Evolutionary conservation across 305 asterid genomes (phyloP).

Genomic region (Lippia alba): DNA sequence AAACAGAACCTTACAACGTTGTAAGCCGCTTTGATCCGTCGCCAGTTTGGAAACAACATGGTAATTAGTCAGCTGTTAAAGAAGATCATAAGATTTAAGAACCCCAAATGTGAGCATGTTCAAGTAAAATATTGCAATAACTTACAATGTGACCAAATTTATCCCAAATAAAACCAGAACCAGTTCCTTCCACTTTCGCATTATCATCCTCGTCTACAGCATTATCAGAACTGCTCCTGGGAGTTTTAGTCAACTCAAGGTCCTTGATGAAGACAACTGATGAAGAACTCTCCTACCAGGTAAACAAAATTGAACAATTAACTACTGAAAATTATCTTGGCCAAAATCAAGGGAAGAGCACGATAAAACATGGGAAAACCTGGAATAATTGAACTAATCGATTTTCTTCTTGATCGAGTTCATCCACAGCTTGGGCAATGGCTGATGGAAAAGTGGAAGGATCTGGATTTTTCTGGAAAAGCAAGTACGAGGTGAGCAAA

Average conservation of each 20-base stretch:
- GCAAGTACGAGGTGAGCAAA: conserved; percentile 46
- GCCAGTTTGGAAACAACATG: conserved; percentile 85
- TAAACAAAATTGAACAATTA: not conserved
- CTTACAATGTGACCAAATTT: conserved; percentile 90
- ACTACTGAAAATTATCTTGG: not conserved
- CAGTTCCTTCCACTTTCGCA: conserved; percentile 82
- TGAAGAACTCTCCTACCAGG: conserved; percentile 71
- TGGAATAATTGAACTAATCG: conserved; percentile 69
- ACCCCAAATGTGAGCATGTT: not conserved
- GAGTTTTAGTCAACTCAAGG: conserved; percentile 50
- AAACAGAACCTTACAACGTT: conserved; percentile 84
- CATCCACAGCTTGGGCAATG: conserved; percentile 57
- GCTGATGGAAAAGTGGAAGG: conserved; percentile 47
- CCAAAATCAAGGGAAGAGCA: conserved; percentile 4
- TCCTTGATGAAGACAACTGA: conserved; percentile 83
- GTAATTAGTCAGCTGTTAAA: conserved; percentile 77
- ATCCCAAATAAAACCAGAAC: conserved; percentile 97
- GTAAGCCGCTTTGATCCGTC: conserved; percentile 74
- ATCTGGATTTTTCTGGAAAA: conserved; percentile 35
- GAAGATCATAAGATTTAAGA: not conserved
- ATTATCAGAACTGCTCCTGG: conserved; percentile 43
- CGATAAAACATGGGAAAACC: conserved; percentile 41
- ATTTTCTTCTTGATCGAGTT: conserved; percentile 58
- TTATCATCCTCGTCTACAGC: conserved; percentile 48
- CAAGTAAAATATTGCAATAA: conserved; percentile 9